A percentile compares a stretch with the other conserved stretches of the same genome.
phyloP scores from a whole-genome alignment of 2,329 filamentous ascomycete species.

The Fusarium musae region DNA sequence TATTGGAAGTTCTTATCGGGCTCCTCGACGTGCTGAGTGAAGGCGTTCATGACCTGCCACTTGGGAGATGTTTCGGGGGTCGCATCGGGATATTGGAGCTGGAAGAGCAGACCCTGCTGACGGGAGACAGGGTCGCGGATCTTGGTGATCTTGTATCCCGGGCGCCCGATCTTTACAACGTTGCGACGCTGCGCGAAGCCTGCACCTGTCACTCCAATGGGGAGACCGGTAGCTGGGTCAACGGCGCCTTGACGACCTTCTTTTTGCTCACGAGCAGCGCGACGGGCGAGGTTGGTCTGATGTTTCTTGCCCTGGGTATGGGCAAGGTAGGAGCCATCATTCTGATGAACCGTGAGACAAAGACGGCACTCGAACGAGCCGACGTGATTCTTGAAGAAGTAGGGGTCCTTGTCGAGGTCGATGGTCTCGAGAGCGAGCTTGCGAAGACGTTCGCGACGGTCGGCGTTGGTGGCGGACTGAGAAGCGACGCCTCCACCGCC shows the following conservation, averaged over 20 bases:
- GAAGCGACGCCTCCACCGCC: conserved; percentile 97
- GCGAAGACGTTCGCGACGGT: conserved; percentile 95
- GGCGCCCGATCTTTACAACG: conserved; percentile 92
- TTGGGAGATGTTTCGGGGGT: conserved; percentile 78
- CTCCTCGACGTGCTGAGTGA: conserved; percentile 94
- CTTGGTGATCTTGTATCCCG: conserved; percentile 98
- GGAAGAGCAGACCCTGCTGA: conserved; percentile 93
- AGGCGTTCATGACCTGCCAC: conserved; percentile 97
- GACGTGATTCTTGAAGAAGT: conserved; percentile 99
- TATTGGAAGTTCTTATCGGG: conserved; percentile 96
- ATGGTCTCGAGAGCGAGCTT: conserved; percentile 99
- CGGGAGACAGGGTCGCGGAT: conserved; percentile 87
- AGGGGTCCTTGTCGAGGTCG: conserved; percentile 98
- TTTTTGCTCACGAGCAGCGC: conserved; percentile 94
- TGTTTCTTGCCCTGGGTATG: conserved; percentile 99
- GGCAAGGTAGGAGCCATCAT: conserved; percentile 97
- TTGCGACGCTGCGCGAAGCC: conserved; percentile 81
- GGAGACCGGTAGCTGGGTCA: conserved; percentile 75
- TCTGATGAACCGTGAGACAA: conserved; percentile 97
- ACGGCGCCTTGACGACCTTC: conserved; percentile 77
- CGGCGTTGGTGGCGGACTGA: conserved; percentile 91
- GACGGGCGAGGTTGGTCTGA: conserved; percentile 95
- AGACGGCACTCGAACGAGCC: conserved; percentile 98
- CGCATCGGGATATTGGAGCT: conserved; percentile 95
- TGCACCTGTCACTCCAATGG: conserved; percentile 76